phyloP scores from a whole-genome alignment of 768 basidiomycete species.

The Kwoniella newhampshirensis region DNA sequence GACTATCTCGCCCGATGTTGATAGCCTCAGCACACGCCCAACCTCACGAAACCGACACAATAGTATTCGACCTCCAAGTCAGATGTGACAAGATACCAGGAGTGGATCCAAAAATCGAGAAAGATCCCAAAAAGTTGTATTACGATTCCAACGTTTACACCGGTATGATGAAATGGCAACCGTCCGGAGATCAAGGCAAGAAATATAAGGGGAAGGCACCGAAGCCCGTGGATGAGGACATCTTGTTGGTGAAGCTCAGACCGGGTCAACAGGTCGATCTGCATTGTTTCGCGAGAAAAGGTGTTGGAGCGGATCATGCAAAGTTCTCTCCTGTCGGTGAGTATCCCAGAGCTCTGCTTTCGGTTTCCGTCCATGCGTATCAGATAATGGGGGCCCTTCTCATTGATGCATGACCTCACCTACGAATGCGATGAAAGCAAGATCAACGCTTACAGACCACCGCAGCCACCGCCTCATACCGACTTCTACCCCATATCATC shows the following conservation, averaged over 20 bases:
- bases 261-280: slow-evolving; percentile 81
- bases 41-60: slow-evolving; percentile 83
- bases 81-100: slow-evolving; percentile 62
- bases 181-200: slow-evolving; percentile 74
- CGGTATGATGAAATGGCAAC: slow-evolving; percentile 64
- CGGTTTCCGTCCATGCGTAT: not conserved
- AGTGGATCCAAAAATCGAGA: slow-evolving; percentile 59
- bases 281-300: slow-evolving; percentile 75
- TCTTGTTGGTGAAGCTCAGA: slow-evolving; percentile 84
- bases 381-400: not conserved
- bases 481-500: slow-evolving; percentile 78
- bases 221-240: slow-evolving; percentile 58
- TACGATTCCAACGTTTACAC: slow-evolving; percentile 59
- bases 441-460: too few relatives aligned
- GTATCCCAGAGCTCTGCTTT: slow-evolving; percentile 21
- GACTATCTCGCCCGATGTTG: not conserved
- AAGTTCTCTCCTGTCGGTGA: slow-evolving; percentile 93
- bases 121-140: slow-evolving; percentile 67
- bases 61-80: slow-evolving; percentile 77
- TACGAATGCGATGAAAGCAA: too few relatives aligned
- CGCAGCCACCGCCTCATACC: slow-evolving; percentile 90
- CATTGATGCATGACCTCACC: too few relatives aligned
- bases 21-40: slow-evolving; percentile 56
- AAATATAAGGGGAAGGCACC: slow-evolving; percentile 53
- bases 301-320: slow-evolving; percentile 89